Conservation (phyloP, 768 basidiomycete genomes). For the Leccinum uliginosum region DNA sequence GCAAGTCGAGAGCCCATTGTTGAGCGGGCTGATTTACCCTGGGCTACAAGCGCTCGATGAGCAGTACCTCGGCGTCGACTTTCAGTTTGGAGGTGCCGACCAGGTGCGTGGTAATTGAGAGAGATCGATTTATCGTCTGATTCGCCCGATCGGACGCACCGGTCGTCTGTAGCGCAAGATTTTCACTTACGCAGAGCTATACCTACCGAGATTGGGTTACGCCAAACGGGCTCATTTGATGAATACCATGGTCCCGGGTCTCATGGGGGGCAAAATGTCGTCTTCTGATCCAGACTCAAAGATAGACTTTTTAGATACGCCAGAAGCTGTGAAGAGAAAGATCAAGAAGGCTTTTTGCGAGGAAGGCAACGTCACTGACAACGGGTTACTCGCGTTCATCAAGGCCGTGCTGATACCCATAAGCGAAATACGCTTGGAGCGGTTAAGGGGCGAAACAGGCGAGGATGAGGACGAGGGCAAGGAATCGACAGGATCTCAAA, state of each 20-base stretch:
- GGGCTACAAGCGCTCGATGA: constrained; percentile 97
- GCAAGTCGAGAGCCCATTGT: constrained; percentile 86
- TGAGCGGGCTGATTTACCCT: constrained; percentile 93
- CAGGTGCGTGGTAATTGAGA: constrained; percentile 54
- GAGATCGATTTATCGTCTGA: background rate
- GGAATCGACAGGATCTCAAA: constrained; percentile 47
- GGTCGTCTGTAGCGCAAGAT: constrained; percentile 76
- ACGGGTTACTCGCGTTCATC: constrained; percentile 85
- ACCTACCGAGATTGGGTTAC: constrained; percentile 92
- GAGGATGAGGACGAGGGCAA: constrained; percentile 42
- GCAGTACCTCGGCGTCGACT: constrained; percentile 91
- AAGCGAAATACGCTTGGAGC: constrained; percentile 67
- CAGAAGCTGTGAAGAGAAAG: constrained; percentile 82
- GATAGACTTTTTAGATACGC: constrained; percentile 92
- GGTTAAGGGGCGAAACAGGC: constrained; percentile 40
- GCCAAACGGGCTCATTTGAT: constrained; percentile 93
- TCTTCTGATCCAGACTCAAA: constrained; percentile 97
- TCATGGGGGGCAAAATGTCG: constrained; percentile 96
- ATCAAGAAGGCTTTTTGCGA: constrained; percentile 92
- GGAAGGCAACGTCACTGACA: constrained; percentile 83
- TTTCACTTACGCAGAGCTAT: constrained; percentile 95
- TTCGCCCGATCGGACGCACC: background rate
- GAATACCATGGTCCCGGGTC: constrained; percentile 96
- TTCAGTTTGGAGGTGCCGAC: constrained; percentile 97
- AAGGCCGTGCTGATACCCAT: constrained; percentile 88